Evolutionary conservation across 179 eudicot genomes (phyloP), one percentile per base, ranked within the genome.

Genomic region (Carnegiea gigantea): DNA sequence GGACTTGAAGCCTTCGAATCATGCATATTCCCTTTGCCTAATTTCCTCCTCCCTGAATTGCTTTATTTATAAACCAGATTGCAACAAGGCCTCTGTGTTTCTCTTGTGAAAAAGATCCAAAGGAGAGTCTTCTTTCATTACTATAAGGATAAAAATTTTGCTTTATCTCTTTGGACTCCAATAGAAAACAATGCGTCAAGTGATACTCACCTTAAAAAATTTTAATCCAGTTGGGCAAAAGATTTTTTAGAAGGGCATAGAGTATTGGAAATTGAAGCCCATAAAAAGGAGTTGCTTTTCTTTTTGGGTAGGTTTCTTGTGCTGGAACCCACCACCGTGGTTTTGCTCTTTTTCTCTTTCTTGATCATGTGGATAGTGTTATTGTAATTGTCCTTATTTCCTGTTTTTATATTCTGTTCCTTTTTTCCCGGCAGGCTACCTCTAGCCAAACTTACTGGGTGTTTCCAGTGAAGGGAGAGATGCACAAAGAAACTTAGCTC

Each of bases 341-440:
- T 57, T 57, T 18, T 20, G 20, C 62, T 57, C 68, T 62, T 1
- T 6, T 9, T 21, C 12, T 62, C 68, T 62, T 62, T 23, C 68
- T 62, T 62, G 28, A 62, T 62, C 28, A 62, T 62, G 28, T 62
- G 28, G 12, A 23, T 23, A 10, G 68, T n/a, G 28, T 23, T n/a
- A 62, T 40, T 62, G 68, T 62, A n/a, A 62, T 62, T 62, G 28
- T 62, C 14, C 68, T 62, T 62, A 62, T 62, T 65, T 65, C 71
- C 17, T 65, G 71, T 26, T 65, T 65, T 28, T 65, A 65, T 65
- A 65, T 65, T 65, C 71, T 65, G 71, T 26, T 65, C 71, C 70
- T 65, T 65, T 65, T 65, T 65, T 26, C 71, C 71, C 71, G 38
- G 71, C 71, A 65, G 33, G 71, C 71, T 65, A 24, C 71, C 71